Evolutionary conservation across 257 asterid genomes (phyloP), one percentile per base, ranked within the genome.

Genomic region (Eustoma russellianum): DNA sequence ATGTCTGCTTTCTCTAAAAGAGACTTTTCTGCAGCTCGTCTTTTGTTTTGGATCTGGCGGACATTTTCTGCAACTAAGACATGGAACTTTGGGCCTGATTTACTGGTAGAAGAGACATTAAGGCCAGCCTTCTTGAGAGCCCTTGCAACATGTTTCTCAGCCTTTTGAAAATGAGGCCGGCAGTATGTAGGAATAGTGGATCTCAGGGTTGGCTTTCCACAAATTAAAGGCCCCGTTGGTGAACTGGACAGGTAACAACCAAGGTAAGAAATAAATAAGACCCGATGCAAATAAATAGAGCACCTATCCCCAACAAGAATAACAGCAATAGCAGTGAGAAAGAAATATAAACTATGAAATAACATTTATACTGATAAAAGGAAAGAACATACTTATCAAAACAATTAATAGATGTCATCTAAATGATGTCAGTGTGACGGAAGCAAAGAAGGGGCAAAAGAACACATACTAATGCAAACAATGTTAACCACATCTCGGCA

Each of bases 61-160:
- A 82, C 87, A 60, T 69, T 82, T 61, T 87, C 95, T 0, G 80
- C 65, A 44, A 80, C 70, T 9, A 91, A 33, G 63, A 82, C 79
- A 53, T 87, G 95, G 54, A 91, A 75, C 71, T 87, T 91, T 11
- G 98, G 98, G 56, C 87, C 85, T 56, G 79, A 79, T 76, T 77
- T 91, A 70, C 67, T 82, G 12, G 98, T 71, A 6, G 91, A 79
- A 17, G 94, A 52, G 62, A 70, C 68, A 53, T 70, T 79, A 49
- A 82, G 88, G 10, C 96, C 94, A 1, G 87, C 86, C 74, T 79
- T 87, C 79, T 84, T 87, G 50, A 91, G 80, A 44, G 96, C 94
- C 57, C 90, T 91, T 47, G 75, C 79, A 74, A 85, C 78, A 53
- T 82, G 76, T 61, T 70, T 84, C 59, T 91, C 98, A 28, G 96